Conservation (phyloP, 148 eudicot species). For the Hydrangea macrophylla region DNA sequence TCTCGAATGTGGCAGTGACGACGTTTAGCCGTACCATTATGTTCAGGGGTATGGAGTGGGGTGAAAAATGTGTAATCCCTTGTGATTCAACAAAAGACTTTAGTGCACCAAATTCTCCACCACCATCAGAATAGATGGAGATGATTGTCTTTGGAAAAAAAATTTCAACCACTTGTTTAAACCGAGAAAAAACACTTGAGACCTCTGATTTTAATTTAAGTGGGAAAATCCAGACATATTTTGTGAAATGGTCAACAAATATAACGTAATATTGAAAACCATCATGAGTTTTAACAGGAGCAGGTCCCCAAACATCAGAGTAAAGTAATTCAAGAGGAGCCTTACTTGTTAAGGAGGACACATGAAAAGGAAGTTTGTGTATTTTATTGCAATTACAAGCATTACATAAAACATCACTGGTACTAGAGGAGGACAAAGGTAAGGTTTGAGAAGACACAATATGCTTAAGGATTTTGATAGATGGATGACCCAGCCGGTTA, state of each 20-base stretch:
- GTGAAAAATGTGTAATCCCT: background rate
- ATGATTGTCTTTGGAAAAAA: background rate
- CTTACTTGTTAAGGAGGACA: background rate
- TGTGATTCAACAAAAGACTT: background rate
- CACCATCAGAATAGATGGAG: background rate
- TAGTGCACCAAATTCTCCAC: background rate
- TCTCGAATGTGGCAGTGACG: background rate
- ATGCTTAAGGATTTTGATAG: background rate
- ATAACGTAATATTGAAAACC: background rate
- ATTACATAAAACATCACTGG: no score
- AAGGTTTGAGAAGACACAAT: background rate
- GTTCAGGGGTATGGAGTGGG: background rate
- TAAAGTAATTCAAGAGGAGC: background rate
- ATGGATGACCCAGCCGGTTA: background rate
- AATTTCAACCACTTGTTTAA: background rate
- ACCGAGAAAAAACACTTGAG: background rate
- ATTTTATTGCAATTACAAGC: constrained; percentile 5
- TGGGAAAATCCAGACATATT: background rate
- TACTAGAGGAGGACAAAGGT: background rate
- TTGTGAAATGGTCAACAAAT: no score
- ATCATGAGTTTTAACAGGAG: background rate
- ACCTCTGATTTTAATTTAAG: background rate
- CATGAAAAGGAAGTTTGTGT: background rate
- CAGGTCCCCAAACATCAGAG: background rate
- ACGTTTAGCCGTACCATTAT: background rate